Conservation (phyloP, 116 monocot species). For the Iris pallida region DNA sequence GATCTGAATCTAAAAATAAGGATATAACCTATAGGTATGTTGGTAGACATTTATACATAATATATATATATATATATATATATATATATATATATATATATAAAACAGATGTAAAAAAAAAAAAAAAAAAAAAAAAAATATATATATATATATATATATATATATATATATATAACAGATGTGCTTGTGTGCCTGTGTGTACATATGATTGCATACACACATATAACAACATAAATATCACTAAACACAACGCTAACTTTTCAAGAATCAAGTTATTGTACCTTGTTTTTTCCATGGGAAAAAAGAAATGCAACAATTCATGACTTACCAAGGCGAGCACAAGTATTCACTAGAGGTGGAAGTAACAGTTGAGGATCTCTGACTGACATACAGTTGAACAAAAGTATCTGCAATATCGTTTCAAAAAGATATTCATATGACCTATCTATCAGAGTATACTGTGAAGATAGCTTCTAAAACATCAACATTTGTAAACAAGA, state of each 20-base stretch:
- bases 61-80: too few relatives aligned
- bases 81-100: too few relatives aligned
- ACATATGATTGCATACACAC: too few relatives aligned
- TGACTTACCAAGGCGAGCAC: constrained; percentile 63
- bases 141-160: too few relatives aligned
- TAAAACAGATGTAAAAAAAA: too few relatives aligned
- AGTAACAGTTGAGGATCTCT: constrained; percentile 86
- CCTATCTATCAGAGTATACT: not conserved
- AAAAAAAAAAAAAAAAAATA: too few relatives aligned
- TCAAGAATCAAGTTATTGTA: not conserved
- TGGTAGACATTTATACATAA: too few relatives aligned
- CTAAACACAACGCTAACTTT: not conserved
- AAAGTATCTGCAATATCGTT: constrained; percentile 55
- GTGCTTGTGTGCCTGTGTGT: too few relatives aligned
- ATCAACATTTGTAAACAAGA: not conserved
- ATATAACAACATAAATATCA: not conserved
- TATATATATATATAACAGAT: too few relatives aligned
- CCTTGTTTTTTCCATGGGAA: not conserved
- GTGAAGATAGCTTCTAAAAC: too few relatives aligned
- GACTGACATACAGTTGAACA: constrained; percentile 96
- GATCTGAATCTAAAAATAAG: too few relatives aligned
- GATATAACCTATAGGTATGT: too few relatives aligned
- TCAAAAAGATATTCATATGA: constrained; percentile 4
- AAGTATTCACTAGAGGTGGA: constrained; percentile 57
- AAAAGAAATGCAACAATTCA: constrained; percentile 1